phyloP scores from a whole-genome alignment of 495 filamentous ascomycete species.

The Neurospora sp. region DNA sequence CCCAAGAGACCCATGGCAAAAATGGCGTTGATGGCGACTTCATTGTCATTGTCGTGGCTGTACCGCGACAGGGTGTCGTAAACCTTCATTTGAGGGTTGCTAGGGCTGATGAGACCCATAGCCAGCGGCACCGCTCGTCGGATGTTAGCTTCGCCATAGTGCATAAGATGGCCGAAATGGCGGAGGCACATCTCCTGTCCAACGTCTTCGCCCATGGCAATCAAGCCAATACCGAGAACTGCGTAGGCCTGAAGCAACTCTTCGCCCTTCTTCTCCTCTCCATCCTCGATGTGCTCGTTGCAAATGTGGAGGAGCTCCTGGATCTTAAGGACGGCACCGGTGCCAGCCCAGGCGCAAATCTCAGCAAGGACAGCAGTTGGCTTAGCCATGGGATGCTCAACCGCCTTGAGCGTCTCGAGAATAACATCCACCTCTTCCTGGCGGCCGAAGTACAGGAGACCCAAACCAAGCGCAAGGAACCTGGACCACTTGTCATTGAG shows the following conservation, averaged over 20 bases:
- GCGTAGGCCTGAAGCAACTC: constrained; percentile 93
- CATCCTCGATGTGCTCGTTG: constrained; percentile 93
- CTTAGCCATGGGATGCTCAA: constrained; percentile 90
- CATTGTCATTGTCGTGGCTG: constrained; percentile 97
- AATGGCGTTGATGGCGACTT: constrained; percentile 96
- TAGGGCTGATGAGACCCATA: constrained; percentile 91
- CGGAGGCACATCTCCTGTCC: constrained; percentile 98
- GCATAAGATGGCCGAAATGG: constrained; percentile 97
- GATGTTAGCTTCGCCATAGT: constrained; percentile 96
- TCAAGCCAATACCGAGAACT: constrained; percentile 83
- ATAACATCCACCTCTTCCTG: constrained; percentile 97
- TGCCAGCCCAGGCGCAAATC: constrained; percentile 95
- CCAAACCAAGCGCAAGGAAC: constrained; percentile 90
- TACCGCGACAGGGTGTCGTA: constrained; percentile 98
- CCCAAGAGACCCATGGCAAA: constrained; percentile 98
- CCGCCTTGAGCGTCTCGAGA: constrained; percentile 86
- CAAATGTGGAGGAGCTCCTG: constrained; percentile 95
- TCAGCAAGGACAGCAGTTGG: constrained; percentile 83
- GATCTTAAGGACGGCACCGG: constrained; percentile 89
- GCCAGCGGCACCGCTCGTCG: constrained; percentile 93
- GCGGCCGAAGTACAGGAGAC: constrained; percentile 86
- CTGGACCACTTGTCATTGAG: constrained; percentile 96
- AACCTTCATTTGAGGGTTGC: constrained; percentile 99
- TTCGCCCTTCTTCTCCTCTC: constrained; percentile 81
- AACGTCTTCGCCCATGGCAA: constrained; percentile 97